Percentiles rank a stretch among this genome's conserved stretches.
These are phyloP conservation scores for Plantago coronopus DNA, from an alignment of 305 asterid genomes.

Conservation along the genomic window DNA sequence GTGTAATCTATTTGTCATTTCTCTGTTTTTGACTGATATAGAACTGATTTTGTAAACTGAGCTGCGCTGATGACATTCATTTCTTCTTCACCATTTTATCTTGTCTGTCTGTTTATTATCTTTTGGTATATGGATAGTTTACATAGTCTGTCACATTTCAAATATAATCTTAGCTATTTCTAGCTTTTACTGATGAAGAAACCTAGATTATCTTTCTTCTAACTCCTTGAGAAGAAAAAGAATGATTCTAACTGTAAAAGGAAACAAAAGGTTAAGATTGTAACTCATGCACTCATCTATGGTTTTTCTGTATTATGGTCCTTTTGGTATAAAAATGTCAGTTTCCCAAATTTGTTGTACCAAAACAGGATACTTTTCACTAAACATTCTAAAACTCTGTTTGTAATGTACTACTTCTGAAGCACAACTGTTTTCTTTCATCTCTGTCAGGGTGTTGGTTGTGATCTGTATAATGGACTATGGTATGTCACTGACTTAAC, in stretches of 20 bases:
- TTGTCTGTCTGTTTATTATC: conserved; percentile 22
- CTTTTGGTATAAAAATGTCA: no score
- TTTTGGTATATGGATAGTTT: conserved; percentile 14
- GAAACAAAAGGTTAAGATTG: no score
- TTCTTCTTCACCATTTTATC: conserved; percentile 13
- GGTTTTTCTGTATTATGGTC: no score
- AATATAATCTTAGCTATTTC: no score
- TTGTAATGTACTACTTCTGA: background rate
- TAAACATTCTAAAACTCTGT: background rate
- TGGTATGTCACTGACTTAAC: conserved; percentile 81
- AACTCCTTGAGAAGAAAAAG: background rate
- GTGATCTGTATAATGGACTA: conserved; percentile 73
- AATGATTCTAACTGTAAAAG: background rate
- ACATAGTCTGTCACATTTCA: no score
- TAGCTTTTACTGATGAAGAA: no score
- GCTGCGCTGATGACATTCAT: no score
- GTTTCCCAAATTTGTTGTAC: no score
- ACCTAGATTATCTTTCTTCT: no score
- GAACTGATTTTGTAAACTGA: conserved; percentile 4
- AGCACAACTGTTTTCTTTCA: background rate
- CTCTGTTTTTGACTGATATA: background rate
- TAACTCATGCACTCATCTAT: no score
- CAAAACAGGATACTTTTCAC: no score
- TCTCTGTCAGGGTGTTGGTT: conserved; percentile 73
- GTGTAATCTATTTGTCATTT: conserved; percentile 10